Evolutionary conservation across 768 basidiomycete genomes (phyloP), one percentile per base, ranked within the genome.

Genomic region (Lactarius hatsudake): DNA sequence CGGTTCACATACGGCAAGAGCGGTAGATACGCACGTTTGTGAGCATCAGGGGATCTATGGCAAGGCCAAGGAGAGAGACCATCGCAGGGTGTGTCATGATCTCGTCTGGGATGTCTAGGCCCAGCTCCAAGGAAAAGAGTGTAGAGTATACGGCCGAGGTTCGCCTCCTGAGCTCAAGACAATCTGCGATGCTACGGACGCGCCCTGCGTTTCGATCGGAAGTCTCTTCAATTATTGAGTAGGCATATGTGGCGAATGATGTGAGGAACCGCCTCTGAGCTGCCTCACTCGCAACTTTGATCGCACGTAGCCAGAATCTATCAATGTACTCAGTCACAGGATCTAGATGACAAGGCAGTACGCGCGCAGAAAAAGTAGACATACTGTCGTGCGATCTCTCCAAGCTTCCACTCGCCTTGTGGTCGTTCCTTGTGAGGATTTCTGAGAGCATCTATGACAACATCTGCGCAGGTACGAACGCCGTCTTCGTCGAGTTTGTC

Each of bases 211-310:
- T 20, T n/a, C 75, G 72, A 60, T 76, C 74, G 30, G 63, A 61
- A 23, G 76, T 75, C 72, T 78, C 75, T 23, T 75, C 71, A 62
- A 72, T 71, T 61, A 77, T 71, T 12, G 76, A 76, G 42, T 74
- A 66, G 61, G 76, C 72, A 64, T 73, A 79, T 40, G 61, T 64
- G 15, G 69, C 71, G 62, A 78, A 71, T 42, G 73, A 71, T 26
- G 71, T 73, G 59, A 76, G 70, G 71, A 78, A 76, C 17, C 78
- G 74, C 45, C 67, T 61, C 63, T 56, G 59, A 45, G 67, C 40
- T 3, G 12, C 15, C 9, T 30, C 20, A 20, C 59, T 54, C 15
- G 59, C 59, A 5, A 61, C 23, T 12, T 54, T 26, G 6, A 57
- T 54, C 5, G 64, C 63, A 18, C 54, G 53, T 17, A 60, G 36